Base-by-base conservation (phyloP, 176 grass and related monocot species). In the Lolium perenne region DNA sequence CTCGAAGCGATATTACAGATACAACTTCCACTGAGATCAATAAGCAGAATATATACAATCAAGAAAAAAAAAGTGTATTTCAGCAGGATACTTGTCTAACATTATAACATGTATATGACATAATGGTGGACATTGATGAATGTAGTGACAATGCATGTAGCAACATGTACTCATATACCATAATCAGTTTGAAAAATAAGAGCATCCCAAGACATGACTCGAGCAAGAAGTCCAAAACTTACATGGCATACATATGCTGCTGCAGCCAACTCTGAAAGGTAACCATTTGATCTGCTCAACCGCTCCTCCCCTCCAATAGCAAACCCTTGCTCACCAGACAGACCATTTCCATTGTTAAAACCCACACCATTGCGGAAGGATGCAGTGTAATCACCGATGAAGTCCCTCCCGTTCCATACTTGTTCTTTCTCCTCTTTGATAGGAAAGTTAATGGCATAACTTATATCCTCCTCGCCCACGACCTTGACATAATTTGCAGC, bases 291-390 rank as follows among this genome's bases (percentile, higher is more conserved):
- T 56, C 86, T 90, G 80, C 87, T 95, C 57, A 92, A 84, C 25
- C 76, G 86, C 80, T 97, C 95, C 76, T 91, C 91, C 16, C 93
- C 95, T 74, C 95, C 93, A 91, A 95, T 98, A 78, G 93, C 91
- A 86, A 95, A 98, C 41, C 93, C 93, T 86, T 89, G 89, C 63
- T 95, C 91, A 83, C 85, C 87, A 88, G 83, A 95, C 26, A 95
- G 77, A 71, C 95, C 95, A 92, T 95, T 95, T 79, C 93, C 95
- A 67, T 98, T 95, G 76, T 94, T 87, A 79, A 98, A 98, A 57
- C 95, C 93, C 20, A 95, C 89, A 58, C 95, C 93, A 89, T 98
- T 98, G 68, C 86, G 87, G 62, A 98, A 98, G 86, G 86, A 90
- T 78, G 88, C 83, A 75, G 73, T 92, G 77, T 79, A 74, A 61